Base-by-base conservation (phyloP, 2,329 filamentous ascomycete genomes). In the Fusarium xyrophilum region DNA sequence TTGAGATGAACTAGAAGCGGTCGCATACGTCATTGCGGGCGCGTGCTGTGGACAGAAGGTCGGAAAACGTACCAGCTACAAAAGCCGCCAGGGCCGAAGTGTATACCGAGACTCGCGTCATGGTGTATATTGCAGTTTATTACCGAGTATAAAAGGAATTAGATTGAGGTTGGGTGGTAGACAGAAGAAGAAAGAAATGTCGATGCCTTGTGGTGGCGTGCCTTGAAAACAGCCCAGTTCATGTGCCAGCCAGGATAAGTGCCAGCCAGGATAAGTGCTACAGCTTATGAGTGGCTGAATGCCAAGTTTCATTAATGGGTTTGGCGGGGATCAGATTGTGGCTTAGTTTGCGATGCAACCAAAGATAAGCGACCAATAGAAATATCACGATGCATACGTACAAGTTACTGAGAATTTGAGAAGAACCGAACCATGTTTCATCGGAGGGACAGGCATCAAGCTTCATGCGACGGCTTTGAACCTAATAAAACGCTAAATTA, bases 51-150 rank as follows among this genome's bases (percentile, higher is more conserved):
- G 60, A 21, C 33, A 56, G n/a, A 50, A 52, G 27, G 47, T 50
- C 30, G 27, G 47, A 33, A 30, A 56, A 81, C 82, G 68, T 77
- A 84, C 82, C 80, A 52, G 77, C 81, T 54, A 77, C 72, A 74
- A 82, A 79, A 60, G 78, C 82, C 74, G 80, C 76, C 63, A 83
- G 71, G 63, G 79, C 81, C 48, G 78, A 73, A 60, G 75, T 76
- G 67, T 84, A 84, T 38, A 84, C 79, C 33, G 75, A 77, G 42
- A 77, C 76, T 51, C 82, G 79, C 38, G 82, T 83, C 82, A 84
- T 84, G 60, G 58, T 71, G 57, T 59, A 55, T 48, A 35, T 35
- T 47, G 57, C 38, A 50, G 27, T 58, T 27, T 50, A 28, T 28
- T 23, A 33, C 33, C 17, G 15, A 51, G 25, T 44, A 36, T 32